Evolutionary conservation across 148 eudicot species (phyloP), one percentile per base, ranked within the genome.

Genomic region (Chenopodium album): DNA sequence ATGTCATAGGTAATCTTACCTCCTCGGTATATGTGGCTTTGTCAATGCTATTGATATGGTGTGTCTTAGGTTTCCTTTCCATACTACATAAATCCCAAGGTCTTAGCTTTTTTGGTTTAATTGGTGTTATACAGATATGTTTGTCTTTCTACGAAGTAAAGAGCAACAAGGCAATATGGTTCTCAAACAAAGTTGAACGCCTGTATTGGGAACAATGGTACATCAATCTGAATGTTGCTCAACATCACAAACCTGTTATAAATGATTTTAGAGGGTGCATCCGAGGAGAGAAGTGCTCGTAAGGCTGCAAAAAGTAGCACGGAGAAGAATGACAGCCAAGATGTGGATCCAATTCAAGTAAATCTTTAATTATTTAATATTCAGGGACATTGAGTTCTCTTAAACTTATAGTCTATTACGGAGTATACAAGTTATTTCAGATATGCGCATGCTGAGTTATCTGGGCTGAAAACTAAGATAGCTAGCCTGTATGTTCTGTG

Each of bases 151-250:
- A 90, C 69, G 99, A 96, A 87, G 91, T 94, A 72, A 96, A 92
- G 88, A 94, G 73, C 88, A 96, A 94, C 83, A 97, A 91, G 80
- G 89, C 93, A 16, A 89, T 92, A 50, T 96, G 98, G 97, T 96
- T 96, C 88, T 87, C 92, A 12, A 91, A 88, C 85, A 94, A 89
- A 86, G 95, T 92, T 82, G 99, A 94, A 86, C 95, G 97, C 59
- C 80, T 88, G 62, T 84, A 90, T 81, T 96, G 99, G 99, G 99
- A 96, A 79, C 99, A 94, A 31, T 96, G 99, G 99, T 91, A 90
- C 76, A 88, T 96, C 80, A 92, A 96, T 88, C 81, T 96, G 90
- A 92, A 92, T 84, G 98, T 96, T 78, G 93, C 86, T 7, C 98
- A 90, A 76, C 93, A 91, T 77, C 90, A 87, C 23, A 94, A 90